Conservation (phyloP, 257 asterid genomes). For the Plectranthus barbatus region DNA sequence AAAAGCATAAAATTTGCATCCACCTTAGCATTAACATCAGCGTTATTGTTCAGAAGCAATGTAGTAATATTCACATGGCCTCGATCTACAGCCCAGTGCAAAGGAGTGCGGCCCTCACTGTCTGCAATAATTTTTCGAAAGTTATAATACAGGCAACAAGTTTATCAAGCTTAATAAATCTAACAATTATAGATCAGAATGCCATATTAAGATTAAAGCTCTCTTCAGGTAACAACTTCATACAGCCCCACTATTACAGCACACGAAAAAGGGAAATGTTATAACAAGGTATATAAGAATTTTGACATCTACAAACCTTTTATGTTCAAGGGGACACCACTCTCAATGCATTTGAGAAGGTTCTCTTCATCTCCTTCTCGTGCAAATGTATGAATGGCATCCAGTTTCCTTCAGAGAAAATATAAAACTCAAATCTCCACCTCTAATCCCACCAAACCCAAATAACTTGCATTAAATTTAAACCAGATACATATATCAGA, state of each 20-base stretch:
- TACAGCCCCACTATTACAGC: neutral
- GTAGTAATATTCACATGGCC: constrained; percentile 62
- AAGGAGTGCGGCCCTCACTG: constrained; percentile 93
- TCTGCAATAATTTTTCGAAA: constrained; percentile 46
- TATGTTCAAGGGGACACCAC: constrained; percentile 61
- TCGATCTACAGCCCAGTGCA: constrained; percentile 99
- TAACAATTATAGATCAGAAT: neutral
- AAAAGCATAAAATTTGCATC: too few relatives aligned
- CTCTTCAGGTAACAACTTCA: too few relatives aligned
- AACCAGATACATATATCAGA: neutral
- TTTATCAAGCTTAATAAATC: neutral
- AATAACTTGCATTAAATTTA: too few relatives aligned
- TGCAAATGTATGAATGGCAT: constrained; percentile 84
- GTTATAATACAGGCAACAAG: constrained; percentile 8
- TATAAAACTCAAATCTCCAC: constrained; percentile 6
- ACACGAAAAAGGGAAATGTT: neutral
- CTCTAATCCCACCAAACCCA: neutral
- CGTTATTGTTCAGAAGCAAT: constrained; percentile 63
- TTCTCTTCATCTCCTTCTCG: constrained; percentile 91
- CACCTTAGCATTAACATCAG: constrained; percentile 86
- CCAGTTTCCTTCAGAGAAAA: constrained; percentile 61
- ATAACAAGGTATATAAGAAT: neutral
- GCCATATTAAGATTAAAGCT: too few relatives aligned
- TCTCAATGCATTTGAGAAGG: constrained; percentile 71
- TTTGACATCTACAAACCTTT: constrained; percentile 49